Evolutionary conservation across 495 filamentous ascomycete species (phyloP).

Genomic region (Trichoderma gamsii): DNA sequence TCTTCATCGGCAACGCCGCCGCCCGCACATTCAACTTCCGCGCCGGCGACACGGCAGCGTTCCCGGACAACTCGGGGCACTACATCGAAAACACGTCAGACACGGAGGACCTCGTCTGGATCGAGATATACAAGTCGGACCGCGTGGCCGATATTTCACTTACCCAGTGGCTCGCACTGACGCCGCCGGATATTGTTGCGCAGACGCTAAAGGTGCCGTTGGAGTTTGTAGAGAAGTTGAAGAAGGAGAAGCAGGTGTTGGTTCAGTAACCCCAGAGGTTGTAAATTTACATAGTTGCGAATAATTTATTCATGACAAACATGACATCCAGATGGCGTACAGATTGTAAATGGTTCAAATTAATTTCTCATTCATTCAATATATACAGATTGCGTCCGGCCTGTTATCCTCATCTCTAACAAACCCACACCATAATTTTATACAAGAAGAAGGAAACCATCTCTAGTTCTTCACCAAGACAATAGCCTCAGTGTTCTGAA

Average conservation of each 20-base stretch:
- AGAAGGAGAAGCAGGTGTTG: conserved; percentile 59
- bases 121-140: conserved; percentile 61
- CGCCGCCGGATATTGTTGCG: conserved; percentile 54
- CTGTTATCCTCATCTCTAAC: too few relatives aligned
- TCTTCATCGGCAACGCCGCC: conserved; percentile 53
- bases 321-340: too few relatives aligned
- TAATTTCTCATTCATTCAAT: too few relatives aligned
- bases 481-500: not conserved
- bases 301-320: too few relatives aligned
- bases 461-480: not conserved
- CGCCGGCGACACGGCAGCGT: conserved; percentile 58
- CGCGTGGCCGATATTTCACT: conserved; percentile 56
- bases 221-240: conserved; percentile 48
- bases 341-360: too few relatives aligned
- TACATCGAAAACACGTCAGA: conserved; percentile 62
- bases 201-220: conserved; percentile 52
- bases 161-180: conserved; percentile 60
- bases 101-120: conserved; percentile 55
- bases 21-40: conserved; percentile 60
- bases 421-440: too few relatives aligned
- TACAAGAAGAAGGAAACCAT: not conserved
- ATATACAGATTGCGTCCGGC: too few relatives aligned
- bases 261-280: conserved; percentile 22
- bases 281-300: not conserved
- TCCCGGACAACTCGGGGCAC: conserved; percentile 55